phyloP scores from a whole-genome alignment of 2,329 filamentous ascomycete species.

The Alternaria panax region DNA sequence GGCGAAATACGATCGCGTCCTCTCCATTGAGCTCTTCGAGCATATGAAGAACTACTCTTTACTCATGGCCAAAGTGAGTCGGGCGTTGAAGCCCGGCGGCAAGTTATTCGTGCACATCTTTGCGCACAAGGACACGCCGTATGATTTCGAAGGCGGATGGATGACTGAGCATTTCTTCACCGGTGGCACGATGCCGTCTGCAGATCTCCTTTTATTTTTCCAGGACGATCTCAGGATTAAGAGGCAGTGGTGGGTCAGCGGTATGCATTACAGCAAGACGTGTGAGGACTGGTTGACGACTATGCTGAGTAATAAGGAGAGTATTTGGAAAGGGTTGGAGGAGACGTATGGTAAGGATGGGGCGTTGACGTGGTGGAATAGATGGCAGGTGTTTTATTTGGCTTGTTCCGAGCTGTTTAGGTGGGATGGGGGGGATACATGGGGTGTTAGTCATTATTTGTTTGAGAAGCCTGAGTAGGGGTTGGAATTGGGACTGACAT shows the following conservation, averaged over 20 bases:
- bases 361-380: conserved; percentile 69
- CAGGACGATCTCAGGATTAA: conserved; percentile 67
- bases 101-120: conserved; percentile 77
- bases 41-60: conserved; percentile 80
- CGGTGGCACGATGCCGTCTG: conserved; percentile 74
- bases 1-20: conserved; percentile 67
- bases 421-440: conserved; percentile 69
- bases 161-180: conserved; percentile 79
- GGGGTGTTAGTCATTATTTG: conserved; percentile 72
- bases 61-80: conserved; percentile 68
- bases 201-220: conserved; percentile 72
- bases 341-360: conserved; percentile 71
- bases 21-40: conserved; percentile 76
- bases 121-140: conserved; percentile 68
- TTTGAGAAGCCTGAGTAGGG: conserved; percentile 64
- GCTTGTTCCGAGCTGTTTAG: conserved; percentile 74
- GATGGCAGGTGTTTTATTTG: conserved; percentile 77
- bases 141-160: conserved; percentile 76
- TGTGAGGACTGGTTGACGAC: conserved; percentile 73
- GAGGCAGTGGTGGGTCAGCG: conserved; percentile 75
- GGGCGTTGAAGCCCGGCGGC: conserved; percentile 66
- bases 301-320: conserved; percentile 65
- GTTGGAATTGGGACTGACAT: background rate
- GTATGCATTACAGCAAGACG: conserved; percentile 72
- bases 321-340: conserved; percentile 69